These are phyloP conservation scores for Podosphaera fusca DNA, from an alignment of 2,329 filamentous ascomycete genomes.

Conservation along the genomic window DNA sequence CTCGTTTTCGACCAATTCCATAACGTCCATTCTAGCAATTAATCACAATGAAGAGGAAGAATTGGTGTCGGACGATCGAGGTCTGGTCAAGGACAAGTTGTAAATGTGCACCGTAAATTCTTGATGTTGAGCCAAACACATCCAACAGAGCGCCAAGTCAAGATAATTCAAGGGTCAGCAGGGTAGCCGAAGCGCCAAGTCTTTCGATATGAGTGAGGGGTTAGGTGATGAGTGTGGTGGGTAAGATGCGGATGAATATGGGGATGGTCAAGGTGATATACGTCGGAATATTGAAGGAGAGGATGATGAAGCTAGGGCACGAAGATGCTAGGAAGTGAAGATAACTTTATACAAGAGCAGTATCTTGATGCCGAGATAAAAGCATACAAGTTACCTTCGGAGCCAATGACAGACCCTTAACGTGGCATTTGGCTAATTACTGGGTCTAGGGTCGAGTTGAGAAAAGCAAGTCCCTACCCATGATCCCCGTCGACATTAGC, in stretches of 20 bases:
- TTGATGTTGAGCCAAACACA: neutral
- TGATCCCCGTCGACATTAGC: neutral
- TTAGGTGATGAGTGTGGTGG: neutral
- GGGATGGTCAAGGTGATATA: neutral
- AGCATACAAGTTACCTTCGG: neutral
- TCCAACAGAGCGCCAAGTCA: neutral
- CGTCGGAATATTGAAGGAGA: neutral
- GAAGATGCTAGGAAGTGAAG: neutral
- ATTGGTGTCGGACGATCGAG: neutral
- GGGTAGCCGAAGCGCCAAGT: neutral
- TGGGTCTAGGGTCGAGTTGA: neutral
- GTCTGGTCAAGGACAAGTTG: neutral
- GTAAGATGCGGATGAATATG: neutral
- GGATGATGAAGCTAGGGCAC: neutral
- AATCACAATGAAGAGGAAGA: neutral
- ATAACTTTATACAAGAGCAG: neutral
- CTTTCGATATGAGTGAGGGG: neutral
- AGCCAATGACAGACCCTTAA: neutral
- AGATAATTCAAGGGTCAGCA: neutral
- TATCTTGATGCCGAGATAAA: neutral
- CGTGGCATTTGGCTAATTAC: neutral
- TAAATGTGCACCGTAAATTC: neutral
- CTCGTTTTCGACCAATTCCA: conserved; percentile 42
- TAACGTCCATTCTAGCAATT: conserved; percentile 29
- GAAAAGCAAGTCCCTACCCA: neutral